Evolutionary conservation across 164 flowering plant genomes (phyloP).

Genomic region (Tinospora cordifolia): DNA sequence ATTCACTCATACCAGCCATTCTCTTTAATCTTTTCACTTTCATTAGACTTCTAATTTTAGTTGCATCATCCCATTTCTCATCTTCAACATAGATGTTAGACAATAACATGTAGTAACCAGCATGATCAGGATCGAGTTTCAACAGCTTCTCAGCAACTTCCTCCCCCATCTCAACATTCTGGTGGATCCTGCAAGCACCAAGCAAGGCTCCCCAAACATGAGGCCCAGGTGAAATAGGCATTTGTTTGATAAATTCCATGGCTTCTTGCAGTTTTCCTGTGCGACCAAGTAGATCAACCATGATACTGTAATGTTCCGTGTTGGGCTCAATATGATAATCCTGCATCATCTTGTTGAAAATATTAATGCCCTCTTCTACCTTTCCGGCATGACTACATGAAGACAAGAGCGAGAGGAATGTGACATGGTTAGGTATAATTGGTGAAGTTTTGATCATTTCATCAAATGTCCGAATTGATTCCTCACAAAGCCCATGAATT

Average conservation of each 20-base stretch:
- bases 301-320: constrained; percentile 40
- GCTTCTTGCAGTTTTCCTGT: constrained; percentile 41
- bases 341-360: constrained; percentile 37
- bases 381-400: constrained; percentile 58
- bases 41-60: constrained; percentile 24
- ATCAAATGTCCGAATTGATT: constrained; percentile 36
- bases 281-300: constrained; percentile 59
- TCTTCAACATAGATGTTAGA: constrained; percentile 42
- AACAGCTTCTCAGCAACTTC: constrained; percentile 35
- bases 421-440: constrained; percentile 38
- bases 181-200: constrained; percentile 47
- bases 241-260: constrained; percentile 28
- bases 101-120: constrained; percentile 42
- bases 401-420: constrained; percentile 45
- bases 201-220: constrained; percentile 58
- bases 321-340: constrained; percentile 25
- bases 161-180: constrained; percentile 36
- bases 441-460: constrained; percentile 27
- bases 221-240: constrained; percentile 30
- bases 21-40: constrained; percentile 34
- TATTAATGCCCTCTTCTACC: constrained; percentile 37
- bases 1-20: constrained; percentile 30
- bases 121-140: constrained; percentile 33
- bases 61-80: constrained; percentile 38
- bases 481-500: constrained; percentile 41